Evolutionary conservation across 2,329 filamentous ascomycete species (phyloP).

Genomic region (Periconia digitata): DNA sequence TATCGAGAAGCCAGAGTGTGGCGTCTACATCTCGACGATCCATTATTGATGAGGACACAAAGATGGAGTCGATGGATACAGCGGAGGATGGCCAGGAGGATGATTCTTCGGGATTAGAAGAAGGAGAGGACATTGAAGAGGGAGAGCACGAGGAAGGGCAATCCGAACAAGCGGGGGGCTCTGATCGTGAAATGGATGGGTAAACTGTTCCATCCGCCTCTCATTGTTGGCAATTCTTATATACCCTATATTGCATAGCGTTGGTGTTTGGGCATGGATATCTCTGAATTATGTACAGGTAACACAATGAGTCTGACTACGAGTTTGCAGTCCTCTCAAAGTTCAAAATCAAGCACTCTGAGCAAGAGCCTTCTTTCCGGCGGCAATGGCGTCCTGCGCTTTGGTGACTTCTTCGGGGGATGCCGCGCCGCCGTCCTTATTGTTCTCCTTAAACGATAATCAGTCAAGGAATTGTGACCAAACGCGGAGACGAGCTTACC

Average conservation of each 20-base stretch:
- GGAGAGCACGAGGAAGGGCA: constrained; percentile 30
- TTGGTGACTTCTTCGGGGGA: constrained; percentile 49
- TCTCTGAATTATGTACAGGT: constrained; percentile 4
- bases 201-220: neutral
- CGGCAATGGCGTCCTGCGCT: constrained; percentile 45
- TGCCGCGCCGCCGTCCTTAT: constrained; percentile 43
- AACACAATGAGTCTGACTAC: neutral
- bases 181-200: constrained; percentile 29
- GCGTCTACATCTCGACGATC: constrained; percentile 31
- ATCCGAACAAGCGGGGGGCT: constrained; percentile 14
- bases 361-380: constrained; percentile 42
- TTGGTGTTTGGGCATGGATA: constrained; percentile 26
- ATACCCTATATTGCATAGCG: constrained; percentile 35
- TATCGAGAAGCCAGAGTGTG: constrained; percentile 29
- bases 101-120: constrained; percentile 37
- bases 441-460: constrained; percentile 40
- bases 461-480: no score
- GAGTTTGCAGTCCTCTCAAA: neutral
- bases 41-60: constrained; percentile 26
- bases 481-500: constrained; percentile 58
- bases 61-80: constrained; percentile 33
- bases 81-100: constrained; percentile 26
- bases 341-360: constrained; percentile 28
- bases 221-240: neutral
- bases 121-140: constrained; percentile 35